These are phyloP conservation scores for Ceratocystis cubensis DNA, from an alignment of 2,329 filamentous ascomycete species.

Conservation along the genomic window DNA sequence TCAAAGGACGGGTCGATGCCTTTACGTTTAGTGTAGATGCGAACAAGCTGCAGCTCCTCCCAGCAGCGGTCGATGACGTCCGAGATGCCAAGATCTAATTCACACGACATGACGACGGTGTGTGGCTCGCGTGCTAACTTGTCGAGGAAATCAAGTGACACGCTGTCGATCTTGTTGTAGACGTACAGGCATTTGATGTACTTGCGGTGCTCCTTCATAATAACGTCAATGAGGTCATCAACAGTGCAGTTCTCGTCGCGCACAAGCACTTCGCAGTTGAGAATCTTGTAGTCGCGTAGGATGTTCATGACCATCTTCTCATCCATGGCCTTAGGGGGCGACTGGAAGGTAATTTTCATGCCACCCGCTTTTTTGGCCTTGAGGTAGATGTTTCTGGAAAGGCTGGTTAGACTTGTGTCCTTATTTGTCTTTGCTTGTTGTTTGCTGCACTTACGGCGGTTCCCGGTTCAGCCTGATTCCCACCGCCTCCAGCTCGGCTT, in stretches of 20 bases:
- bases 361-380: conserved; percentile 92
- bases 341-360: conserved; percentile 95
- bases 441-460: conserved; percentile 53
- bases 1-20: conserved; percentile 76
- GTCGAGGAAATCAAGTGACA: conserved; percentile 87
- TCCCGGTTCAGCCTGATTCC: conserved; percentile 87
- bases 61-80: conserved; percentile 93
- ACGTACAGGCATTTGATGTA: conserved; percentile 94
- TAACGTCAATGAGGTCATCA: conserved; percentile 97
- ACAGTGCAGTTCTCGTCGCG: conserved; percentile 92
- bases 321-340: conserved; percentile 79
- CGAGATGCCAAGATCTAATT: conserved; percentile 81
- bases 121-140: conserved; percentile 82
- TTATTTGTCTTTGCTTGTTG: neutral
- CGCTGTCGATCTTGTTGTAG: conserved; percentile 98
- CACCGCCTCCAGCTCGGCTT: conserved; percentile 87
- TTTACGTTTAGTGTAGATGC: conserved; percentile 95
- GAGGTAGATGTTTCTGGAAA: conserved; percentile 77
- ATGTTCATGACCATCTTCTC: conserved; percentile 99
- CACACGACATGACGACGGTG: conserved; percentile 95
- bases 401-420: neutral
- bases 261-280: conserved; percentile 92
- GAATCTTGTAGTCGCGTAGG: conserved; percentile 92
- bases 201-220: conserved; percentile 97
- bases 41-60: conserved; percentile 79